Evolutionary conservation across 768 basidiomycete genomes (phyloP), one percentile per base, ranked within the genome.

Genomic region (Amanita rimosa): DNA sequence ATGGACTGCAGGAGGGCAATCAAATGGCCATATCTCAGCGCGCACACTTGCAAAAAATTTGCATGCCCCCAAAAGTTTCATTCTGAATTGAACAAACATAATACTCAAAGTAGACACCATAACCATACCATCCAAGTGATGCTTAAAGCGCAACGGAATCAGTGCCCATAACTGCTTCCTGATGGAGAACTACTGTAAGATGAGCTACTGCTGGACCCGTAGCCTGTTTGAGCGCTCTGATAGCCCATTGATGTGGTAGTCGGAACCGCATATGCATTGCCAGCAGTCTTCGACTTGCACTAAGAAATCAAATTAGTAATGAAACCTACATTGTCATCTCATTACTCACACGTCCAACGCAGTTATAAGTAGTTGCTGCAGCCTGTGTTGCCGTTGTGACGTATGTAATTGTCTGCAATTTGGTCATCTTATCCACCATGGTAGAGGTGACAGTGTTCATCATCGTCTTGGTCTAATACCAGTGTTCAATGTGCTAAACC

Each of bases 361-460:
- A n/a, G n/a, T n/a, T n/a, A n/a, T n/a, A n/a, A n/a, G n/a, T n/a
- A n/a, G n/a, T n/a, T n/a, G n/a, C n/a, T n/a, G n/a, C n/a, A n/a
- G n/a, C n/a, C 2, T 2, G 22, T 5, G 26, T 6, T 6, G 68
- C 65, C 1, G 74, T 75, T 34, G 29, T 16, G 44, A 76, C 41
- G 52, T 72, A 69, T 19, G 79, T 81, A 50, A 70, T 63, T 6
- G 78, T 80, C 63, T 73, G 62, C 34, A 74, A 45, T 54, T 64
- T 55, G 6, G 79, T 81, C 54, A 62, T 61, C 52, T 74, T 62
- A 55, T 74, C 64, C 41, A 72, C 69, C 56, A 71, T 60, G 13
- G 77, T 78, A 29, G 75, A 67, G 1, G 79, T 79, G 55, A 76
- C 49, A 3, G 79, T 82, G 58, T 75, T 67, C 55, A 74, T 62